phyloP scores from a whole-genome alignment of 192 early-diverging fungal species.

The Mortierella antarctica region DNA sequence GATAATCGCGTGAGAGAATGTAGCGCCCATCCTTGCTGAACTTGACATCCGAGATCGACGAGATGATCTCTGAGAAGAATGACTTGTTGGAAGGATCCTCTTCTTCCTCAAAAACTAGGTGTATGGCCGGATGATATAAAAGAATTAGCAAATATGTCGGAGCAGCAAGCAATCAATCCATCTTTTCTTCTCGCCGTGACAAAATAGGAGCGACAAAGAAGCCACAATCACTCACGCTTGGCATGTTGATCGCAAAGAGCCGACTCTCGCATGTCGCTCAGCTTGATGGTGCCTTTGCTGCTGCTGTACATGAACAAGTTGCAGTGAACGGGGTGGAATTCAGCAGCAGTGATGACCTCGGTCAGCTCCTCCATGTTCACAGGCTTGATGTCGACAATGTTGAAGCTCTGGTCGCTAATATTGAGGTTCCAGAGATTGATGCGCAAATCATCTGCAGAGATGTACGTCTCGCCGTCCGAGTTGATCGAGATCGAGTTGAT shows the following conservation, averaged over 20 bases:
- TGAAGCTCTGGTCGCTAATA: slow-evolving; percentile 98
- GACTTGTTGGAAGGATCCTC: slow-evolving; percentile 96
- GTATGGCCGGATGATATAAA: background rate
- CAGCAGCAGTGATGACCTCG: slow-evolving; percentile 98
- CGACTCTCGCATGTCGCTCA: slow-evolving; percentile 95
- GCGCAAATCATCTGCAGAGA: slow-evolving; percentile 97
- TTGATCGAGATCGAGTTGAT: slow-evolving; percentile 99
- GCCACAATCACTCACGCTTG: slow-evolving; percentile 71
- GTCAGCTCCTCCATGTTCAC: slow-evolving; percentile 99
- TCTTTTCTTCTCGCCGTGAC: background rate
- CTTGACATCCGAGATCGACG: slow-evolving; percentile 96
- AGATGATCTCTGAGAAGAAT: slow-evolving; percentile 99
- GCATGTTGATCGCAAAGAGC: slow-evolving; percentile 95
- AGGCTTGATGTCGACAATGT: slow-evolving; percentile 99
- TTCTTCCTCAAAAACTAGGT: slow-evolving; percentile 88
- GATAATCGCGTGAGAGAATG: slow-evolving; percentile 96
- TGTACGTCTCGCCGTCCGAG: slow-evolving; percentile 97
- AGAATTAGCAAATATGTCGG: background rate
- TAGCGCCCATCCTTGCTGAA: slow-evolving; percentile 96
- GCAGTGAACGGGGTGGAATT: slow-evolving; percentile 96
- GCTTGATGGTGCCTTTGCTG: slow-evolving; percentile 98
- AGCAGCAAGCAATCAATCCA: background rate
- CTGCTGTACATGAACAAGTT: slow-evolving; percentile 98
- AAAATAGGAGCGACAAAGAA: background rate
- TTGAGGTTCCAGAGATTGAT: slow-evolving; percentile 99